Evolutionary conservation across 23 red algal genomes (phyloP).

Genomic region (Gracilaria domingensis): DNA sequence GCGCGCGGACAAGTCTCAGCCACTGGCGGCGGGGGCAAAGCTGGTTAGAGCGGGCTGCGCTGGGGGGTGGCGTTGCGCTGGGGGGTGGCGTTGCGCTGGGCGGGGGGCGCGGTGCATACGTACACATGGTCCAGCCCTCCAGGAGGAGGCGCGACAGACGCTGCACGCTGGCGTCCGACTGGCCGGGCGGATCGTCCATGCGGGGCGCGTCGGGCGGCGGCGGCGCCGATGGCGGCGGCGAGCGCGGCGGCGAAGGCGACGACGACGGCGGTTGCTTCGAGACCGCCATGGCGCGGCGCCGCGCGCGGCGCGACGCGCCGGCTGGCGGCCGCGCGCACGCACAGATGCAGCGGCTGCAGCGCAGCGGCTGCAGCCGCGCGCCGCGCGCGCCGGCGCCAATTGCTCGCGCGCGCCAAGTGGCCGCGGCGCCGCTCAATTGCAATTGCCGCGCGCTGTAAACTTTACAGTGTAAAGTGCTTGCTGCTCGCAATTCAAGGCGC

Average conservation of each 20-base stretch:
- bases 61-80: too few relatives aligned
- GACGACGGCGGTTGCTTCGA: background rate
- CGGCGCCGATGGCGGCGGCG: background rate
- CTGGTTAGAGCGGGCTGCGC: too few relatives aligned
- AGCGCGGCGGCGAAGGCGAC: background rate
- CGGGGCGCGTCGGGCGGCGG: background rate
- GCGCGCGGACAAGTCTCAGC: constrained; percentile 54
- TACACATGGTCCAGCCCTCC: constrained; percentile 75
- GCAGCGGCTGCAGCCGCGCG: too few relatives aligned
- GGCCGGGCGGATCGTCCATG: background rate
- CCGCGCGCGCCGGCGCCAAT: background rate
- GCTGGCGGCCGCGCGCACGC: background rate
- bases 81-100: too few relatives aligned
- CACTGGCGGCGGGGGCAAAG: too few relatives aligned
- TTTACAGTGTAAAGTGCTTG: background rate
- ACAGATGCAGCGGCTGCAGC: background rate
- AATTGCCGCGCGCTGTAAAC: background rate
- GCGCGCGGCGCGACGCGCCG: background rate
- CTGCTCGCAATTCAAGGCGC: background rate
- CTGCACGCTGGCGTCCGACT: constrained; percentile 40
- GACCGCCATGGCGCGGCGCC: background rate
- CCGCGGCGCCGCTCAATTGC: background rate
- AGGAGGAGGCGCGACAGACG: constrained; percentile 66
- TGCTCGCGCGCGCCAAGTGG: background rate
- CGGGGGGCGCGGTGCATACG: background rate